Evolutionary conservation across 2,329 filamentous ascomycete species (phyloP), one percentile per base, ranked within the genome.

Genomic region (Fusarium tupiense): DNA sequence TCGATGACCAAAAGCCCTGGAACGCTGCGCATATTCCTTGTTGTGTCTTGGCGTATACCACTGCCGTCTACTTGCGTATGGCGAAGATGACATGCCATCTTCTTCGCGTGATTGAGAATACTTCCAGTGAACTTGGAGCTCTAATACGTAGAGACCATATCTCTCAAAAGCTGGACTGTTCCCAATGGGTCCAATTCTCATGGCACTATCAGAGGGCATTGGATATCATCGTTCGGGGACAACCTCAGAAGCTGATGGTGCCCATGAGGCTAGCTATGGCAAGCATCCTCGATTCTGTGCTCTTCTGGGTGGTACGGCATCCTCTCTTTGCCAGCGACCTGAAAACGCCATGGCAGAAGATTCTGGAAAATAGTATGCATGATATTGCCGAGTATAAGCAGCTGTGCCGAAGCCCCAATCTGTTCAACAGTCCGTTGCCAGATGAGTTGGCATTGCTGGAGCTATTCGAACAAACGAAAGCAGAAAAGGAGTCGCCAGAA

Each of bases 231-330:
- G 75, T 81, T 63, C 60, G 68, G 14, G 65, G 79, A 26, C 60
- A 67, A 10, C 54, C 72, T 33, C 71, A 69, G 22, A 64, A 69
- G n/a, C 61, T 80, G n/a, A 79, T 82, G 75, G 64, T 73, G 66
- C 80, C 80, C 6, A 78, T 83, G 68, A 73, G 80, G 38, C 64
- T 82, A 47, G 80, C 78, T 4, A 66, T 83, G 71, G 80, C 78
- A n/a, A 71, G 75, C 8, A 60, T 83, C 10, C 47, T 82, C 26
- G 81, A 83, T 49, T 67, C 75, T 33, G 62, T 73, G 17, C 69
- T 78, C 53, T 76, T 76, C 64, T 78, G 77, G 77, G 46, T 82
- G 16, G 63, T 80, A n/a, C 71, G 74, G 4, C 77, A 80, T 22
- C 71, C 76, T 7, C 46, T 61, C 1, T 76, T 78, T 20, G 43